Percentiles rank a stretch among this genome's conserved stretches.
Evolutionary conservation across 208 protist species (phyloP).

Genomic region (Tritrichomonas foetus): DNA sequence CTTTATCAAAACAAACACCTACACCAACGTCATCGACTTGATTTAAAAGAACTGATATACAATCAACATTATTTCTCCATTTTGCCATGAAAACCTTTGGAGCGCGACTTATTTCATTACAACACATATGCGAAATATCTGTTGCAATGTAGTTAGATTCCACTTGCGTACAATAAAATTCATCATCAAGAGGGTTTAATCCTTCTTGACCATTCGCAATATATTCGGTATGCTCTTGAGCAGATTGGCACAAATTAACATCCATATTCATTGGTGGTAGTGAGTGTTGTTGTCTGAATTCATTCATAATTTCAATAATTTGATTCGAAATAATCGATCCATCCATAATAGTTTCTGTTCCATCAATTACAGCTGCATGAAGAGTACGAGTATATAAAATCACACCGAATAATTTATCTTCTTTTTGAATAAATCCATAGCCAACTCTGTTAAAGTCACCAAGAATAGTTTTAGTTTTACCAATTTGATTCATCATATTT

Average conservation of each 20-base stretch:
- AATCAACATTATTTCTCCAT: slow-evolving; percentile 36
- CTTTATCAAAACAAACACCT: slow-evolving; percentile 27
- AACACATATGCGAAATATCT: not conserved
- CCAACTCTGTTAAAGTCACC: slow-evolving; percentile 2
- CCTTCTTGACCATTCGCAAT: not conserved
- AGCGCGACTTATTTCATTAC: not conserved
- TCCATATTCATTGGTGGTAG: not conserved
- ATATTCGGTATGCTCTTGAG: slow-evolving; percentile 1
- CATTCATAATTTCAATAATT: not conserved
- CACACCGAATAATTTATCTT: not conserved
- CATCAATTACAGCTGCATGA: slow-evolving; percentile 13
- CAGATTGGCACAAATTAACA: not conserved
- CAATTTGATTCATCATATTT: not conserved
- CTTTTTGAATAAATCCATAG: not conserved
- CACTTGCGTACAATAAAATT: not conserved
- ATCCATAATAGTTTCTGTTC: not conserved
- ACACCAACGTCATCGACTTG: slow-evolving; percentile 26
- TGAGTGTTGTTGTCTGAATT: slow-evolving; percentile 21
- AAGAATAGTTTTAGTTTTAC: not conserved
- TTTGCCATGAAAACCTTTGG: not conserved
- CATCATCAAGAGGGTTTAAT: not conserved
- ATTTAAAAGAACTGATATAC: not conserved
- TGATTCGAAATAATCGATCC: not conserved
- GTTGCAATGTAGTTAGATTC: not conserved
- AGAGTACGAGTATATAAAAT: not conserved